phyloP scores from a whole-genome alignment of 805 yeast genomes.

The Metschnikowia borealis region DNA sequence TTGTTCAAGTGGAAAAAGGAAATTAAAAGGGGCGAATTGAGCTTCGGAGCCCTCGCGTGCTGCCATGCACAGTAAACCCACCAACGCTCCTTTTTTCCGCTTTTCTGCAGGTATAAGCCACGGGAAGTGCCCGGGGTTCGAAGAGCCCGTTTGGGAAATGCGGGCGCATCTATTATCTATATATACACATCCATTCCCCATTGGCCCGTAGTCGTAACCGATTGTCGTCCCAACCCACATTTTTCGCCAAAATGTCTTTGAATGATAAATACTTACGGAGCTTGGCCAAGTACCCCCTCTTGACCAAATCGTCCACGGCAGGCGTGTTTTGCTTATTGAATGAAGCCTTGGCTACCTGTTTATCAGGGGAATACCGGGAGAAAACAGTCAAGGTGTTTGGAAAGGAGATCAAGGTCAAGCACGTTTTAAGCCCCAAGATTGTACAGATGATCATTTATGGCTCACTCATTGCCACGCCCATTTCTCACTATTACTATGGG shows the following conservation, averaged over 20 bases:
- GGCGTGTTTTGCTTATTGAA: constrained; percentile 53
- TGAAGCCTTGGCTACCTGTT: constrained; percentile 51
- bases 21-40: too few relatives aligned
- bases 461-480: constrained; percentile 50
- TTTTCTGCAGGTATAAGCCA: not conserved
- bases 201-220: not conserved
- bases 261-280: constrained; percentile 34
- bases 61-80: too few relatives aligned
- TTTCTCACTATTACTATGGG: constrained; percentile 51
- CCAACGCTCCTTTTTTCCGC: too few relatives aligned
- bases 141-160: constrained; percentile 1
- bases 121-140: not conserved
- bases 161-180: constrained; percentile 3
- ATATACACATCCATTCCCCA: not conserved
- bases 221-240: not conserved
- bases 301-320: constrained; percentile 57
- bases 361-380: constrained; percentile 44
- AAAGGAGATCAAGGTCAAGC: constrained; percentile 27
- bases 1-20: not conserved
- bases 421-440: constrained; percentile 43
- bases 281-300: constrained; percentile 47
- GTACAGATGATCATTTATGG: constrained; percentile 57
- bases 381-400: constrained; percentile 12
- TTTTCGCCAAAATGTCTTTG: constrained; percentile 12
- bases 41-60: too few relatives aligned